Evolutionary conservation across 352 stramenopile genomes (phyloP).

Genomic region (Peronospora destructor): DNA sequence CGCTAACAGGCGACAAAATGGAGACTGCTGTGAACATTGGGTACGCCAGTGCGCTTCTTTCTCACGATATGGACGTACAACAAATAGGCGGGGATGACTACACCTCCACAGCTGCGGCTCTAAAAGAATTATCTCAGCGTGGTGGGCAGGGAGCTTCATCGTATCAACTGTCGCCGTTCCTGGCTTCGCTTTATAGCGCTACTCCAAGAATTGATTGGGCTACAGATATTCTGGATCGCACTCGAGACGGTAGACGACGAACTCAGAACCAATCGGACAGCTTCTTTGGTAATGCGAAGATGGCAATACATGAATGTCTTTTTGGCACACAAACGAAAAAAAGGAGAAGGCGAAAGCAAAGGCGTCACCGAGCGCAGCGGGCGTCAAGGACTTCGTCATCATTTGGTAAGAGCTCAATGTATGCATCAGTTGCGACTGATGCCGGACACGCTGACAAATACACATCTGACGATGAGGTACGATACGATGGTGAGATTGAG

Average conservation of each 20-base stretch:
- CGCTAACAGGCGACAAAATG: conserved; percentile 92
- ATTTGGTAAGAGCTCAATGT: conserved; percentile 16
- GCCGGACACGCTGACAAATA: conserved; percentile 15
- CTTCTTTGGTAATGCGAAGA: conserved; percentile 22
- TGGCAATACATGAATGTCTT: conserved; percentile 12
- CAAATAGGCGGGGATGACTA: conserved; percentile 57
- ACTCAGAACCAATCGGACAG: conserved; percentile 10
- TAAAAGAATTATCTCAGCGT: conserved; percentile 43
- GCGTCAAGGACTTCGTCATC: conserved; percentile 12
- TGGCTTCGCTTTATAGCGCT: conserved; percentile 4
- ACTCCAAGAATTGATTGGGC: conserved; percentile 3
- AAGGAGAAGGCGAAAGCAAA: conserved; percentile 23
- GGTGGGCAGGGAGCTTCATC: conserved; percentile 8
- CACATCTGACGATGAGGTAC: conserved; percentile 17
- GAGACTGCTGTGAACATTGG: conserved; percentile 94
- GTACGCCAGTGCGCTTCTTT: conserved; percentile 85
- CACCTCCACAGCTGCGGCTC: conserved; percentile 37
- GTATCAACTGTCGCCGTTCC: conserved; percentile 9
- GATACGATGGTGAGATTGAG: conserved; percentile 16
- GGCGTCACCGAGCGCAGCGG: conserved; percentile 7
- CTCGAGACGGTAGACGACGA: conserved; percentile 7
- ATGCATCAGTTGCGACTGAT: conserved; percentile 28
- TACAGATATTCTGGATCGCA: conserved; percentile 4
- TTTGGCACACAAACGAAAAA: conserved; percentile 12
- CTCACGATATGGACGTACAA: conserved; percentile 71